phyloP scores from a whole-genome alignment of 2,329 filamentous ascomycete species.

The Aspergillus melleus region DNA sequence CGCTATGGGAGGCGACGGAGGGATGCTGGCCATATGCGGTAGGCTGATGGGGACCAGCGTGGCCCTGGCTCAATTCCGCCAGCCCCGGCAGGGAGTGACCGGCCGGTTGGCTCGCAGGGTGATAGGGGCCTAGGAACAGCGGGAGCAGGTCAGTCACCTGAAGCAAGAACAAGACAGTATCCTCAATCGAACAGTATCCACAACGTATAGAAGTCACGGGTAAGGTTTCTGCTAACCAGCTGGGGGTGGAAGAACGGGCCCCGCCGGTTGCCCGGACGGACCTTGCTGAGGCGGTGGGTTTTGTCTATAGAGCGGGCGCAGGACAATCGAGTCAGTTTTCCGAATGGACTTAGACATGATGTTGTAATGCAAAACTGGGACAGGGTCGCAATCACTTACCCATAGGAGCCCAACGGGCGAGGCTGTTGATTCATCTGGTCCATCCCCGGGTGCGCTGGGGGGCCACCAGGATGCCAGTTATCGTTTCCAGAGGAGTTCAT shows the following conservation, averaged over 20 bases:
- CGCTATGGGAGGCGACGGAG: conserved; percentile 35
- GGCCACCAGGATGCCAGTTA: conserved; percentile 44
- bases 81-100: conserved; percentile 49
- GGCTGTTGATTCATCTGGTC: conserved; percentile 45
- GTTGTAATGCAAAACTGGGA: background rate
- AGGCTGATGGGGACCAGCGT: conserved; percentile 42
- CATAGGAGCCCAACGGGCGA: conserved; percentile 45
- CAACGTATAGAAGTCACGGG: background rate
- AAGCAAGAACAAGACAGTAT: background rate
- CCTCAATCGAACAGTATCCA: background rate
- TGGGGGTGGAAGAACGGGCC: conserved; percentile 42
- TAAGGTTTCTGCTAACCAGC: conserved; percentile 31
- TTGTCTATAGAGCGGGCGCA: conserved; percentile 28
- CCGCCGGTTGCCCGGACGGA: conserved; percentile 37
- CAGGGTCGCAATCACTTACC: conserved; percentile 33
- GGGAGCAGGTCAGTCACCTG: conserved; percentile 19
- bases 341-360: background rate
- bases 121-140: conserved; percentile 37
- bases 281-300: conserved; percentile 40
- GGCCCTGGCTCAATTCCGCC: conserved; percentile 48
- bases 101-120: conserved; percentile 42
- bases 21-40: conserved; percentile 46
- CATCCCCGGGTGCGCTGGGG: conserved; percentile 44
- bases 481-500: conserved; percentile 47
- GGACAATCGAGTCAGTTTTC: conserved; percentile 9